Evolutionary conservation across 1,284 basidiomycete genomes (phyloP).

Genomic region (Sporisorium reilianum): DNA sequence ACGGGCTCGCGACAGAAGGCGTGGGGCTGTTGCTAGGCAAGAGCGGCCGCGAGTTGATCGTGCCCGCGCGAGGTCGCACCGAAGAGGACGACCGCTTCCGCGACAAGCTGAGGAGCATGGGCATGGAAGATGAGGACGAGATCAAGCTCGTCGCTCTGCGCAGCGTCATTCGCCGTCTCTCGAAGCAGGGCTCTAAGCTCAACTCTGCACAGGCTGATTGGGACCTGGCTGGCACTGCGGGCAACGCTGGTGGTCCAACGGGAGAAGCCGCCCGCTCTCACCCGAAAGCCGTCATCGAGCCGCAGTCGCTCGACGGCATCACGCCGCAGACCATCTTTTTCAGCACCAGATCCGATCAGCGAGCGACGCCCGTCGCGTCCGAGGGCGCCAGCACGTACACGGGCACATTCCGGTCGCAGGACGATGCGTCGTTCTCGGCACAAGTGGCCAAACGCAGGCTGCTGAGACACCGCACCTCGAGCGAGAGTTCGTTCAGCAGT

Average conservation of each 20-base stretch:
- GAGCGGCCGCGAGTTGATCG: conserved; percentile 29
- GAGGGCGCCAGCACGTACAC: conserved; percentile 41
- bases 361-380: conserved; percentile 12
- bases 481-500: conserved; percentile 40
- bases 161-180: conserved; percentile 78
- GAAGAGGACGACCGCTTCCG: conserved; percentile 81
- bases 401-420: conserved; percentile 52
- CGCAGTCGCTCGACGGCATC: conserved; percentile 79
- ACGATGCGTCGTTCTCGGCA: conserved; percentile 53
- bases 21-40: conserved; percentile 53
- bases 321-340: conserved; percentile 95
- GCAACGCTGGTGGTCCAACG: not conserved
- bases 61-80: conserved; percentile 35
- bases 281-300: conserved; percentile 73
- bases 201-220: conserved; percentile 17
- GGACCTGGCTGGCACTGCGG: conserved; percentile 11
- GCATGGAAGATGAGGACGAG: conserved; percentile 83
- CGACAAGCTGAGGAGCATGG: conserved; percentile 80
- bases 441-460: conserved; percentile 53
- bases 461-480: conserved; percentile 46
- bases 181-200: conserved; percentile 54
- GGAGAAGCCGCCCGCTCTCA: conserved; percentile 17
- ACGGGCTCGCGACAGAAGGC: conserved; percentile 53
- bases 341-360: conserved; percentile 69
- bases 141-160: conserved; percentile 84